A percentile compares a stretch with the other conserved stretches of the same genome.
Evolutionary conservation across 208 protist genomes (phyloP).

Genomic region (Novymonas esmeraldas): DNA sequence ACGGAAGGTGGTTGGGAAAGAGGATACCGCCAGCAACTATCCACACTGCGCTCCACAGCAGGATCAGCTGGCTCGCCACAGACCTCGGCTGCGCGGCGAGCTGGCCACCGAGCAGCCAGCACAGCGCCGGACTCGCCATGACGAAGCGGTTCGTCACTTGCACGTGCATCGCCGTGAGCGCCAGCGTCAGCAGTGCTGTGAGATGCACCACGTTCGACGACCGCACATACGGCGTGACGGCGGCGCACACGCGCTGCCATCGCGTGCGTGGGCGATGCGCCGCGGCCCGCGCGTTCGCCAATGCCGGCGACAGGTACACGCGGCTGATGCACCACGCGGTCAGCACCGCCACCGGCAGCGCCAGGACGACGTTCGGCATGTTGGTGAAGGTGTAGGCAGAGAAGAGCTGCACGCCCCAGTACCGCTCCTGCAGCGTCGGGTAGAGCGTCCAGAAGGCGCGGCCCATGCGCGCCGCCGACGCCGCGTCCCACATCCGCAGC

Average conservation of each 20-base stretch:
- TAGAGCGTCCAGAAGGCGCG: conserved; percentile 66
- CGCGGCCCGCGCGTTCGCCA: background rate
- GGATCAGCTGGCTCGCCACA: conserved; percentile 35
- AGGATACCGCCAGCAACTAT: conserved; percentile 56
- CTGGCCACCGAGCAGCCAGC: conserved; percentile 61
- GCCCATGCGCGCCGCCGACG: conserved; percentile 21
- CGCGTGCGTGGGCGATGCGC: background rate
- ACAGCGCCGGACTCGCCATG: conserved; percentile 66
- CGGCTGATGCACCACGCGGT: conserved; percentile 23
- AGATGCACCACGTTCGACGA: conserved; percentile 65
- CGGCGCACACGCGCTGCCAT: conserved; percentile 1
- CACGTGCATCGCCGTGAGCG: conserved; percentile 69
- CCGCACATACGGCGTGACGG: conserved; percentile 25
- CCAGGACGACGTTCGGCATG: conserved; percentile 70
- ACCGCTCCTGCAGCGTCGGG: conserved; percentile 67
- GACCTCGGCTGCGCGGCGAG: conserved; percentile 39
- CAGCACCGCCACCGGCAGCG: conserved; percentile 48
- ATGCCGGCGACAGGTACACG: conserved; percentile 33
- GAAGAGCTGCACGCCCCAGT: conserved; percentile 79
- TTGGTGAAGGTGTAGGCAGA: conserved; percentile 62
- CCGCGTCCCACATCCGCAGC: conserved; percentile 29
- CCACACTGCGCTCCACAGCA: conserved; percentile 61
- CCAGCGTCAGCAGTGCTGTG: conserved; percentile 42
- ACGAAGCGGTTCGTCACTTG: conserved; percentile 83
- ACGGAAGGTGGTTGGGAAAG: conserved; percentile 77